Evolutionary conservation across 148 eudicot species (phyloP), one percentile per base, ranked within the genome.

Genomic region (Bassia scoparia): DNA sequence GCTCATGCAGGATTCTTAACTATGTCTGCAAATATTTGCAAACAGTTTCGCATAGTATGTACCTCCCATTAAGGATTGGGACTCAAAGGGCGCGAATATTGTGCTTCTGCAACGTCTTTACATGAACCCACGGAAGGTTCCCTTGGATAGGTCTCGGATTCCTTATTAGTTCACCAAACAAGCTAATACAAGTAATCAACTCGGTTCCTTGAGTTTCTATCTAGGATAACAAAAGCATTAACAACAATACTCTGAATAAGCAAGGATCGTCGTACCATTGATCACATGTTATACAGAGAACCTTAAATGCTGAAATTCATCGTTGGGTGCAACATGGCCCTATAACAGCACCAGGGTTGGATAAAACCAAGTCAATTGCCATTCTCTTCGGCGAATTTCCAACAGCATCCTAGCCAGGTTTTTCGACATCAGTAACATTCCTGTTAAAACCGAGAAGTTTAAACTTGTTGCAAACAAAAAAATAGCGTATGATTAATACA

Each of bases 261-360:
- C 21, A 14, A 56, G 4, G 17, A 56, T 59, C 6, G 15, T 59
- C 52, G 11, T 78, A 85, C 88, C 86, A 2, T 66, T 69, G 24
- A 85, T 66, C 29, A 85, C 27, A 67, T 56, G 67, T 31, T 60
- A 69, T 23, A 85, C 7, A 1, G 23, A 49, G 11, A 54, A 35
- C n/a, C n/a, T n/a, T n/a, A n/a, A 62, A 67, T 52, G 33, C 77
- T 78, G 12, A 38, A 3, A 53, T 81, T 83, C 41, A 79, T 46
- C 4, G 43, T 59, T 16, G 84, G 84, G 41, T 81, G 88, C 60
- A 85, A 73, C 65, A 79, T 37, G 88, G 88, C 50, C 88, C 88
- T 44, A 86, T 70, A 29, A 86, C 88, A 41, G 73, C 43, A 72
- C 77, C 81, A 1, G 86, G 88, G 68, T 68, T 61, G 0, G 83